Conservation (phyloP, 768 basidiomycete genomes). For the Phlebiopsis gigantea region DNA sequence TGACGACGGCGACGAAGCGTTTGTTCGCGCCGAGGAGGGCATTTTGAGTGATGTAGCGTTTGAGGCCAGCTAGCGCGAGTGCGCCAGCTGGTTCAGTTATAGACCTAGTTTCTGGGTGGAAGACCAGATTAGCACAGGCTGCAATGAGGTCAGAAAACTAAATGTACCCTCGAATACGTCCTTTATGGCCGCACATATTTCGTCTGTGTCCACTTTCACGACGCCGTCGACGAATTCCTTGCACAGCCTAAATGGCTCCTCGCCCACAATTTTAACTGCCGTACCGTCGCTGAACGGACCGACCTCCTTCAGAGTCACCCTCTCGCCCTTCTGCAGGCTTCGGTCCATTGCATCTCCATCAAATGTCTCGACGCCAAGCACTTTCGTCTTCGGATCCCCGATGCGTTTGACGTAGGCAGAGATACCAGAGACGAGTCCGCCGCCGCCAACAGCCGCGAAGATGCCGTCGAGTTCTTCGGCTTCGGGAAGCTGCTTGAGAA, state of each 20-base stretch:
- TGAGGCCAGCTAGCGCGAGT: slow-evolving; percentile 85
- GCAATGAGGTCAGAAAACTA: neutral
- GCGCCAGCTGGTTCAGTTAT: slow-evolving; percentile 97
- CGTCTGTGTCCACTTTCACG: slow-evolving; percentile 87
- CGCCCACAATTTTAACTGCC: slow-evolving; percentile 92
- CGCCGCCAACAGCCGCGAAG: slow-evolving; percentile 91
- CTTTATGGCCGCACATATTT: slow-evolving; percentile 97
- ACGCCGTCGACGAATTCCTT: slow-evolving; percentile 77
- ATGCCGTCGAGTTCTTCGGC: slow-evolving; percentile 77
- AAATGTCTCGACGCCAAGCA: slow-evolving; percentile 89
- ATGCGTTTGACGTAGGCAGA: slow-evolving; percentile 90
- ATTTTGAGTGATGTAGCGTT: slow-evolving; percentile 79
- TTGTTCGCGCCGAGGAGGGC: slow-evolving; percentile 78
- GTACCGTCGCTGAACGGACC: slow-evolving; percentile 98
- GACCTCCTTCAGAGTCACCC: slow-evolving; percentile 81
- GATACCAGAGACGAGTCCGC: slow-evolving; percentile 89
- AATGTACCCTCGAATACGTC: slow-evolving; percentile 91
- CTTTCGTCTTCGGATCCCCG: slow-evolving; percentile 73
- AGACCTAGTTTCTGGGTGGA: slow-evolving; percentile 82
- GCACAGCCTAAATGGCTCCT: slow-evolving; percentile 93
- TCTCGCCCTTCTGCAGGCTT: slow-evolving; percentile 75
- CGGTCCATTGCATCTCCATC: slow-evolving; percentile 93
- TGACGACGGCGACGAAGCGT: slow-evolving; percentile 86
- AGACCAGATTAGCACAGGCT: neutral
- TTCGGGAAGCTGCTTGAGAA: slow-evolving; percentile 80